A percentile compares a stretch with the other conserved stretches of the same genome.
phyloP scores from a whole-genome alignment of 306 rosid genomes.

The barrel medic (Medicago truncatula) region MtrunA17r5.0-ANR NC_053042.1:19894501-19895000 shows the following conservation, averaged over 20 bases:
- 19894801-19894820: neutral
- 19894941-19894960: too few relatives aligned
- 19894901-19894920: too few relatives aligned
- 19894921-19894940: too few relatives aligned
- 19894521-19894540: neutral
- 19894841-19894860: too few relatives aligned
- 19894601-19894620: neutral
- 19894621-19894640: neutral
- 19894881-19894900: too few relatives aligned
- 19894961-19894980: too few relatives aligned
- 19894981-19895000: too few relatives aligned
- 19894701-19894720: neutral
- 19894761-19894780: neutral
- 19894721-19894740: neutral
- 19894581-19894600: neutral
- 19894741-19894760: neutral
- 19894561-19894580: neutral
- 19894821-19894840: neutral
- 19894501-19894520: neutral
- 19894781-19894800: neutral
- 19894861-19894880: too few relatives aligned
- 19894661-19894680: neutral
- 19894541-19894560: neutral
- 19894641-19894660: neutral
- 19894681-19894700: neutral